phyloP scores from a whole-genome alignment of 2,329 filamentous ascomycete species.

The Acephala macrosclerotiorum region DNA sequence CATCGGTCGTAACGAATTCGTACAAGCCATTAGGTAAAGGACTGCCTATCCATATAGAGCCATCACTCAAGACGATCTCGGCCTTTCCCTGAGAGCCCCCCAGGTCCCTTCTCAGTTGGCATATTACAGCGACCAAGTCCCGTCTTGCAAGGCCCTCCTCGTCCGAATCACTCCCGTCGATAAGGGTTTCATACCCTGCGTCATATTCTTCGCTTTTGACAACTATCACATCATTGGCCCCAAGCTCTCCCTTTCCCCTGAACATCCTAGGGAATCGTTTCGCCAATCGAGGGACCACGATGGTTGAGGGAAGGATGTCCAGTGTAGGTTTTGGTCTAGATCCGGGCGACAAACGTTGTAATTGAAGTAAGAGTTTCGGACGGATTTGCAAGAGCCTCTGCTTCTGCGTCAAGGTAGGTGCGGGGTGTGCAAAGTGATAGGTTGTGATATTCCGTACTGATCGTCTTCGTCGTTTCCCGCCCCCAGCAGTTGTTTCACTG shows the following conservation, averaged over 20 bases:
- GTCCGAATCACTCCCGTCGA: constrained; percentile 60
- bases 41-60: constrained; percentile 63
- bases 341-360: constrained; percentile 70
- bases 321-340: constrained; percentile 71
- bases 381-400: constrained; percentile 68
- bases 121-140: constrained; percentile 74
- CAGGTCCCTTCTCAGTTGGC: constrained; percentile 62
- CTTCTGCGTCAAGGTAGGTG: constrained; percentile 63
- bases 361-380: constrained; percentile 73
- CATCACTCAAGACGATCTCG: constrained; percentile 72
- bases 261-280: constrained; percentile 71
- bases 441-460: constrained; percentile 63
- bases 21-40: constrained; percentile 64
- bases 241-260: constrained; percentile 67
- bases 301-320: constrained; percentile 76
- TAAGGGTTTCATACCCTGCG: constrained; percentile 55
- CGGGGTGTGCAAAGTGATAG: constrained; percentile 73
- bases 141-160: constrained; percentile 57
- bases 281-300: constrained; percentile 65
- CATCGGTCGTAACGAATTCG: constrained; percentile 64
- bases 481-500: constrained; percentile 35
- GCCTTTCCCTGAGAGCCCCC: constrained; percentile 48
- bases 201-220: constrained; percentile 74
- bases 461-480: constrained; percentile 51
- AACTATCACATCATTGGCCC: constrained; percentile 74